Conservation (phyloP, 805 yeast species). For the Kazachstania martiniae region DNA sequence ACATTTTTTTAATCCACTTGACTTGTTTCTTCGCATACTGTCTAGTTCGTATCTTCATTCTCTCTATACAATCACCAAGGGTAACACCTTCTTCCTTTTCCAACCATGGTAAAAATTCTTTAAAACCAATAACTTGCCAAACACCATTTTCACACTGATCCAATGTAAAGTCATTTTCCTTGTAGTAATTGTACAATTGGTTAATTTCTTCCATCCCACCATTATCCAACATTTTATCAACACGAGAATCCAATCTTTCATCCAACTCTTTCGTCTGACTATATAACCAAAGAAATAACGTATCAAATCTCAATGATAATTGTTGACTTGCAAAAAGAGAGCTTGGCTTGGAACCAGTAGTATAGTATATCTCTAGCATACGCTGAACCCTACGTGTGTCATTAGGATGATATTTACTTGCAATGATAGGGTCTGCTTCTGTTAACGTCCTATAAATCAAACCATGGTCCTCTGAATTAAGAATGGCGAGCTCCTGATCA, state of each 20-base stretch:
- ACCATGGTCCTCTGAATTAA: conserved; percentile 37
- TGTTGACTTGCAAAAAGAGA: conserved; percentile 58
- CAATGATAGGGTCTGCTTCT: conserved; percentile 57
- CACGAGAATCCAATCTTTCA: conserved; percentile 60
- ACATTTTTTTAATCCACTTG: conserved; percentile 74
- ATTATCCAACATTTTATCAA: conserved; percentile 64
- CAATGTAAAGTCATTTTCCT: conserved; percentile 13
- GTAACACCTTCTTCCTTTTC: conserved; percentile 11
- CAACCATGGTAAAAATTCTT: conserved; percentile 74
- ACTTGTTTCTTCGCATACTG: conserved; percentile 82
- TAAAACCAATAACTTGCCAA: conserved; percentile 93
- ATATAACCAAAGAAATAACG: conserved; percentile 75
- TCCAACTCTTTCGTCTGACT: conserved; percentile 50
- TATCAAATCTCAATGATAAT: conserved; percentile 44
- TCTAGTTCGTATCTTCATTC: conserved; percentile 77
- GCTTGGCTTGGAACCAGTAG: conserved; percentile 59
- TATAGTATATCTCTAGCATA: conserved; percentile 68
- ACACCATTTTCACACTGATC: conserved; percentile 59
- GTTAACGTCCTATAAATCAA: conserved; percentile 34
- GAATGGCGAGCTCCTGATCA: conserved; percentile 30
- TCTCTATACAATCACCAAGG: conserved; percentile 42
- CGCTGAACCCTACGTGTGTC: conserved; percentile 70
- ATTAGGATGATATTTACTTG: conserved; percentile 82
- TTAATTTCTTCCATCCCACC: conserved; percentile 68
- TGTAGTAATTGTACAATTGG: conserved; percentile 41